Evolutionary conservation across 2,329 filamentous ascomycete species (phyloP).

Genomic region (Alternaria gaisen): DNA sequence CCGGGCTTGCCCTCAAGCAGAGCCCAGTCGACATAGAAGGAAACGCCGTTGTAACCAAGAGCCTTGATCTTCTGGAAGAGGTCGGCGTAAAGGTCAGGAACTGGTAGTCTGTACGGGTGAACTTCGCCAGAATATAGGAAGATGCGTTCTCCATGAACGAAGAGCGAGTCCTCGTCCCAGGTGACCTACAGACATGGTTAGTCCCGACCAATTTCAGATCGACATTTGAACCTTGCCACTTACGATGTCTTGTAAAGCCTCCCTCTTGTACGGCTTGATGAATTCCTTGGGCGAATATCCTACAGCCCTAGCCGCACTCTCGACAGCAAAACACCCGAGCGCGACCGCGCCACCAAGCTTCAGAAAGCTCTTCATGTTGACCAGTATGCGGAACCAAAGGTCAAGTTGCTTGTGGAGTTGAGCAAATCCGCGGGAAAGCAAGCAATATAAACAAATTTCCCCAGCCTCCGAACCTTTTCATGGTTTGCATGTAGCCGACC

Average conservation of each 20-base stretch:
- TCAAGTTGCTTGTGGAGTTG: background rate
- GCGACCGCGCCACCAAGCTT: conserved; percentile 35
- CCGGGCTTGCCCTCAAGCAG: conserved; percentile 77
- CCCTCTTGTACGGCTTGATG: conserved; percentile 60
- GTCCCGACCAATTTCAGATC: background rate
- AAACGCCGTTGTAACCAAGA: conserved; percentile 80
- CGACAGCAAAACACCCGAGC: conserved; percentile 53
- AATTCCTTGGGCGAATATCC: conserved; percentile 60
- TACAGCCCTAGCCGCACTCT: conserved; percentile 59
- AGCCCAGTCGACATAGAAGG: conserved; percentile 83
- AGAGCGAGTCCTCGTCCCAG: conserved; percentile 77
- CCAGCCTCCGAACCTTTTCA: background rate
- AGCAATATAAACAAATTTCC: background rate
- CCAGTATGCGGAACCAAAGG: conserved; percentile 8
- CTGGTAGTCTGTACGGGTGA: conserved; percentile 73
- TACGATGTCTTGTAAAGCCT: conserved; percentile 65
- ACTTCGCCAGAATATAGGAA: conserved; percentile 79
- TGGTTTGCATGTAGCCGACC: conserved; percentile 1
- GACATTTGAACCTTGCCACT: conserved; percentile 26
- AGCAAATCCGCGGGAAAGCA: background rate
- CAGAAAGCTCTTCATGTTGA: conserved; percentile 30
- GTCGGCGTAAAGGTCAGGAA: conserved; percentile 72
- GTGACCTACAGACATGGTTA: conserved; percentile 58
- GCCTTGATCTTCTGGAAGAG: conserved; percentile 85
- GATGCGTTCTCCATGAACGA: conserved; percentile 73